Conservation (phyloP, 805 yeast species). For the Wickerhamomyces chambardii region DNA sequence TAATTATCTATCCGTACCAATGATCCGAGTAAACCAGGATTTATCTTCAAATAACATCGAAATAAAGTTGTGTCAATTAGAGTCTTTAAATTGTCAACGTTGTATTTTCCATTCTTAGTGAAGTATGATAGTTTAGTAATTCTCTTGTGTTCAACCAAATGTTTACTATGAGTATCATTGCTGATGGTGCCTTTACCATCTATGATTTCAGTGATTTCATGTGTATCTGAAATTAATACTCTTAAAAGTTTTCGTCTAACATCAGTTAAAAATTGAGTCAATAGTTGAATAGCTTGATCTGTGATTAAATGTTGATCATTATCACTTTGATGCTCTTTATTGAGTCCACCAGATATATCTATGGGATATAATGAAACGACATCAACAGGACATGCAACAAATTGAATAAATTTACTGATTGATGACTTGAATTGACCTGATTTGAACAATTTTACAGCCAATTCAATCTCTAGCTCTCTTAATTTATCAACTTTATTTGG, state of each 20-base stretch:
- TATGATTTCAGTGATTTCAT: neutral
- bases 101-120: neutral
- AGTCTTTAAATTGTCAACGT: conserved; percentile 28
- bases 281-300: conserved; percentile 19
- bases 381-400: conserved; percentile 49
- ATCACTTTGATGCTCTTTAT: neutral
- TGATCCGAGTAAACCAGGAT: conserved; percentile 74
- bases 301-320: too few relatives aligned
- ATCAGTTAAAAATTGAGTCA: conserved; percentile 36
- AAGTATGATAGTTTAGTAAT: neutral
- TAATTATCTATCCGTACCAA: conserved; percentile 66
- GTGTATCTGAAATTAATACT: conserved; percentile 10
- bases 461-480: conserved; percentile 32
- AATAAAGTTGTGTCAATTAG: conserved; percentile 74
- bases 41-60: conserved; percentile 58
- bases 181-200: neutral
- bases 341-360: conserved; percentile 12
- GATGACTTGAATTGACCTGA: conserved; percentile 24
- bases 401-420: conserved; percentile 36
- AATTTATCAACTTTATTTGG: conserved; percentile 23
- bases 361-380: conserved; percentile 39
- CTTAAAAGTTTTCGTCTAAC: conserved; percentile 34
- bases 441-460: conserved; percentile 25
- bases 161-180: too few relatives aligned
- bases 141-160: too few relatives aligned